These are phyloP conservation scores for Croton laevigatus DNA, from an alignment of 441 rosid genomes.

Conservation along the genomic window DNA sequence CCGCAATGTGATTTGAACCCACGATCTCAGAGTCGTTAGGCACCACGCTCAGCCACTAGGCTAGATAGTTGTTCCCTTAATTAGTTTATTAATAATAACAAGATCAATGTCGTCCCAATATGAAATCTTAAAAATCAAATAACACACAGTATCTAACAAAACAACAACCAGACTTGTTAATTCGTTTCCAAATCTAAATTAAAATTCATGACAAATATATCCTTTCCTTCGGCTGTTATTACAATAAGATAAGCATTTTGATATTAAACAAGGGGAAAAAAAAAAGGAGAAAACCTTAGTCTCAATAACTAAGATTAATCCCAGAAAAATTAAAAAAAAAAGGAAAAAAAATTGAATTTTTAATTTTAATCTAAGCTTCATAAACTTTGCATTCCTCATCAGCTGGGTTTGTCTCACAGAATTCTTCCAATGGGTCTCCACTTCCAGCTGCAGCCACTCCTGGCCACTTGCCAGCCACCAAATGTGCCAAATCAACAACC, in stretches of 20 bases:
- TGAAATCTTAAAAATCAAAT: no score
- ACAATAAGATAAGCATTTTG: slow-evolving; percentile 14
- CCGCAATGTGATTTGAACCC: no score
- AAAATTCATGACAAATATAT: not conserved
- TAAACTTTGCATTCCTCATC: slow-evolving; percentile 91
- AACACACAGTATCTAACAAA: no score
- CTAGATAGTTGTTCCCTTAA: no score
- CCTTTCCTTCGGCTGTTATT: slow-evolving; percentile 18
- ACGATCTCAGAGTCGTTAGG: no score
- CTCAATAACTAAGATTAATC: slow-evolving; percentile 7
- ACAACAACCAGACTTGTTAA: no score
- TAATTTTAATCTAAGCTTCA: slow-evolving; percentile 39
- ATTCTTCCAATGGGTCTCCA: slow-evolving; percentile 92
- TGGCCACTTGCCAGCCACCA: slow-evolving; percentile 88
- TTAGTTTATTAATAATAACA: no score
- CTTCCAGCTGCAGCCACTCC: slow-evolving; percentile 55
- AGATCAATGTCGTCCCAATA: no score
- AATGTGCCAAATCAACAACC: slow-evolving; percentile 96
- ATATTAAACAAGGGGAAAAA: slow-evolving; percentile 15
- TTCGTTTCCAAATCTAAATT: no score
- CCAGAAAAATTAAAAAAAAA: not conserved
- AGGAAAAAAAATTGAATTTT: slow-evolving; percentile 3
- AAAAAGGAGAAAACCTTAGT: slow-evolving; percentile 19
- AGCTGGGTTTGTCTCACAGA: slow-evolving; percentile 86
- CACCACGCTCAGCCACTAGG: no score